These are phyloP conservation scores for Beauveria asiatica DNA, from an alignment of 2,329 filamentous ascomycete genomes.

Conservation along the genomic window DNA sequence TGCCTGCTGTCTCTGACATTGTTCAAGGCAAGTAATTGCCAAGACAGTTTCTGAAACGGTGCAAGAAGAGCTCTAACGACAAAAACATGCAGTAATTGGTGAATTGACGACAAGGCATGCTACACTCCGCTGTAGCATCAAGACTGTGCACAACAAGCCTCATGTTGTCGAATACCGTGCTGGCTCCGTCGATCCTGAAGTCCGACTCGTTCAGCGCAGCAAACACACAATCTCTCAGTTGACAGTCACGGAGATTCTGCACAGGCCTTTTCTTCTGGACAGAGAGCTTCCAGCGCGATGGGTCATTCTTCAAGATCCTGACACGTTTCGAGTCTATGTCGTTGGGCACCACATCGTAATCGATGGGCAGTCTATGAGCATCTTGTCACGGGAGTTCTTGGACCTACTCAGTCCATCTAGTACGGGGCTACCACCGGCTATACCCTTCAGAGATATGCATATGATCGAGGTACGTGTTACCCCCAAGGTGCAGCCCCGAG, in stretches of 20 bases:
- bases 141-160: background rate
- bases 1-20: background rate
- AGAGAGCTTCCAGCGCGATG: conserved; percentile 10
- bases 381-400: too few species aligned
- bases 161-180: conserved; percentile 5
- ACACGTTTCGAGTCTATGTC: background rate
- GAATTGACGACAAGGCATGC: conserved; percentile 9
- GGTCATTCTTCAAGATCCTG: conserved; percentile 8
- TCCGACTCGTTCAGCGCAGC: conserved; percentile 9
- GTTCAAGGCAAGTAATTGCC: background rate
- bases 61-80: background rate
- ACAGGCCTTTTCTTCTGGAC: conserved; percentile 1
- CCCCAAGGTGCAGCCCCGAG: background rate
- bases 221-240: background rate
- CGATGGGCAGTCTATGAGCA: too few species aligned
- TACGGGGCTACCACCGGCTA: background rate
- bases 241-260: conserved; percentile 4
- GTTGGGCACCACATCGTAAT: too few species aligned
- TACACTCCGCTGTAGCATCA: conserved; percentile 6
- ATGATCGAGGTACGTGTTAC: background rate
- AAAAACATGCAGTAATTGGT: background rate
- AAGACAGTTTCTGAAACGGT: background rate
- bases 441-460: background rate
- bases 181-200: conserved; percentile 6
- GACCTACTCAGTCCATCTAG: too few species aligned